phyloP scores from a whole-genome alignment of 176 grass and related monocot species.

The Cenchrus fungigraminus region DNA sequence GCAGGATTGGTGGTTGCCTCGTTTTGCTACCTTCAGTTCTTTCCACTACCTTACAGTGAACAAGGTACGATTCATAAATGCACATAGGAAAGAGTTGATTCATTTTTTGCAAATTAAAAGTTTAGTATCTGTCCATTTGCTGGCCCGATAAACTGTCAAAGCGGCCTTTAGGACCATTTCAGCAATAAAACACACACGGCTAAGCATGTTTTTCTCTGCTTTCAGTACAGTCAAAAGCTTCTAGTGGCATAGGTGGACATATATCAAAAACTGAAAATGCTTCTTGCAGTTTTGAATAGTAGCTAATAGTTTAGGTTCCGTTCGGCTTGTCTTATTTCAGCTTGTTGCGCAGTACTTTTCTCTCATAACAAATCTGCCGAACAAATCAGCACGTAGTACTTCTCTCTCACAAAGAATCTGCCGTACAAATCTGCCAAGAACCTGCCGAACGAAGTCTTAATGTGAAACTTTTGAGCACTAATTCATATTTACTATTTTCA shows the following conservation, averaged over 20 bases:
- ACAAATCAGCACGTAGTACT: too few relatives aligned
- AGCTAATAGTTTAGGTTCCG: neutral
- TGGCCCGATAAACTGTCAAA: neutral
- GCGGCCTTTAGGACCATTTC: too few relatives aligned
- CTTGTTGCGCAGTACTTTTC: too few relatives aligned
- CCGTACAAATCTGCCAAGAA: too few relatives aligned
- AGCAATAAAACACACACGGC: neutral
- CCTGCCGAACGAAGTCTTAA: neutral
- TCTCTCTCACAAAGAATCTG: too few relatives aligned
- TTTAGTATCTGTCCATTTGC: neutral
- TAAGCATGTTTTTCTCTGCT: neutral
- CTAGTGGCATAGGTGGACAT: neutral
- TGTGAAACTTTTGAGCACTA: neutral
- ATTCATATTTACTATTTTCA: neutral
- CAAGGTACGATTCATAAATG: neutral
- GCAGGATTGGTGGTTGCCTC: constrained; percentile 12
- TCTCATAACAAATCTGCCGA: too few relatives aligned
- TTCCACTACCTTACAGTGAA: constrained; percentile 2
- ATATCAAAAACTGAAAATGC: neutral
- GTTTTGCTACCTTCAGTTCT: constrained; percentile 24
- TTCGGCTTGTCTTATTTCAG: too few relatives aligned
- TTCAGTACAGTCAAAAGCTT: too few relatives aligned
- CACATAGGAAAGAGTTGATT: neutral
- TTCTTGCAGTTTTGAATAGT: neutral
- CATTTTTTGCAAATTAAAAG: neutral